These are phyloP conservation scores for Vitis amurensis DNA, from an alignment of 164 flowering plant genomes.

Conservation along the genomic window DNA sequence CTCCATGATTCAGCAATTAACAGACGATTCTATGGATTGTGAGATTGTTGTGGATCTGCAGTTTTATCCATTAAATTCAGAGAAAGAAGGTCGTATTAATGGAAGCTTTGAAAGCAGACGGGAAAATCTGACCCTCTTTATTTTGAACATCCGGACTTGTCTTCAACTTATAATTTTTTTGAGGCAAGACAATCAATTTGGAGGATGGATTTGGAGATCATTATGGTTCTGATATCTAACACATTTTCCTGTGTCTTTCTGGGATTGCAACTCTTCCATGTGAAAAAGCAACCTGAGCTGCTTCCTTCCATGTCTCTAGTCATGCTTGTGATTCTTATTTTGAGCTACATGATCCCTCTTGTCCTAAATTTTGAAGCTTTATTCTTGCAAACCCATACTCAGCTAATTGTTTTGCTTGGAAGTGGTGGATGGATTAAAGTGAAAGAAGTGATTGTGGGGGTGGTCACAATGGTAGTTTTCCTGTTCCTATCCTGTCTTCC, in stretches of 20 bases:
- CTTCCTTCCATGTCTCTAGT: conserved; percentile 36
- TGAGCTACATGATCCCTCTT: conserved; percentile 46
- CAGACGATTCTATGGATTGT: too few species aligned
- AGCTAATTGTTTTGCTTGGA: conserved; percentile 23
- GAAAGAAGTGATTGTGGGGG: conserved; percentile 40
- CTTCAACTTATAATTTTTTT: conserved; percentile 21
- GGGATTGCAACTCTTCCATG: conserved; percentile 35
- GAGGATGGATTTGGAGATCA: conserved; percentile 50
- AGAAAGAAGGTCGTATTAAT: too few species aligned
- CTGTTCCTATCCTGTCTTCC: conserved; percentile 38
- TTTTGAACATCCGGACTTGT: conserved; percentile 32
- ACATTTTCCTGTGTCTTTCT: conserved; percentile 40
- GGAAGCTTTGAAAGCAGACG: neutral
- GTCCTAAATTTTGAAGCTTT: conserved; percentile 45
- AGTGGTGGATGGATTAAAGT: conserved; percentile 46
- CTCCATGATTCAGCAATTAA: too few species aligned
- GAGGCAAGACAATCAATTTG: conserved; percentile 34
- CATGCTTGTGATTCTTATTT: conserved; percentile 34
- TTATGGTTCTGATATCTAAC: conserved; percentile 39
- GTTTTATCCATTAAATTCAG: too few species aligned
- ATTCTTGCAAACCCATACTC: conserved; percentile 16
- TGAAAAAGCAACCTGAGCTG: conserved; percentile 32
- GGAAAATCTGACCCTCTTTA: conserved; percentile 33
- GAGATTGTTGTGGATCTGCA: too few species aligned
- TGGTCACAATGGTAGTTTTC: conserved; percentile 43